Evolutionary conservation across 202 grass and related monocot genomes (phyloP).

Genomic region (Panicum hallii): DNA sequence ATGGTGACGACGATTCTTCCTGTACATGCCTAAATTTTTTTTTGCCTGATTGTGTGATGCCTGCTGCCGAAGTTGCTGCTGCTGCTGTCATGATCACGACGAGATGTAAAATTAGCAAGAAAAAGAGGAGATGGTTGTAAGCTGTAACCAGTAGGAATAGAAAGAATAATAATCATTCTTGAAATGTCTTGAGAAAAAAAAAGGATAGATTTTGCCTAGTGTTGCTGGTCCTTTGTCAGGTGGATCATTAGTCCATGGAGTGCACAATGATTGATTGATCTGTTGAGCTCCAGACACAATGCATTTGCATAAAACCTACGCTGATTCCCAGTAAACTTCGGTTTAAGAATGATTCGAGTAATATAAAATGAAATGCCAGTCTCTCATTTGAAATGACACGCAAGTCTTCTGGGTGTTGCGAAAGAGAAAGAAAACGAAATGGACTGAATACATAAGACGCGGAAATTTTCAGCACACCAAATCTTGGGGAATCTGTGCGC

Average conservation of each 20-base stretch:
- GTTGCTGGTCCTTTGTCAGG: neutral
- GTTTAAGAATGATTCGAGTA: neutral
- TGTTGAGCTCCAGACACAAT: neutral
- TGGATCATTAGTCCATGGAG: neutral
- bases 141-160: slow-evolving; percentile 38
- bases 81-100: slow-evolving; percentile 26
- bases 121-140: slow-evolving; percentile 19
- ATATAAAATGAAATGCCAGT: neutral
- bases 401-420: neutral
- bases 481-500: slow-evolving; percentile 11
- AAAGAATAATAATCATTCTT: slow-evolving; percentile 42
- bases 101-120: slow-evolving; percentile 44
- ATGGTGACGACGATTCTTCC: slow-evolving; percentile 41
- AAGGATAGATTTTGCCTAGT: neutral
- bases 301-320: neutral
- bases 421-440: neutral
- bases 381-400: neutral
- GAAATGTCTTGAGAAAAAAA: neutral
- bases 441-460: neutral
- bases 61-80: neutral
- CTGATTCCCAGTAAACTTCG: neutral
- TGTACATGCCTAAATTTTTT: slow-evolving; percentile 60
- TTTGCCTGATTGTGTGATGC: slow-evolving; percentile 45
- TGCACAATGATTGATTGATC: neutral
- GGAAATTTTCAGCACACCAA: neutral